phyloP scores from a whole-genome alignment of 371 early-diverging fungal genomes.

The Amoeboradix gromovi region DNA sequence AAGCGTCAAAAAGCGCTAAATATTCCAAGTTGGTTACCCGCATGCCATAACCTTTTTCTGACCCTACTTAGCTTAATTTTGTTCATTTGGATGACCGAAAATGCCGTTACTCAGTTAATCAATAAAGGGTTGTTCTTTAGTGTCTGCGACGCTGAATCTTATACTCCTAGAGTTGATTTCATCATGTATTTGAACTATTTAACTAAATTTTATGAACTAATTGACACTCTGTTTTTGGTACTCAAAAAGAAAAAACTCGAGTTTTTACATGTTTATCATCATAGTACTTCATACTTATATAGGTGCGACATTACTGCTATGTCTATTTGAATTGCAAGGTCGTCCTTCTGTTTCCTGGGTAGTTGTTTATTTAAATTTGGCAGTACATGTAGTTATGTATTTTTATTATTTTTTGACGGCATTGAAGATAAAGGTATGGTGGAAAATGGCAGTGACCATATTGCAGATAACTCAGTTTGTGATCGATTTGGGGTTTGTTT shows the following conservation, averaged over 20 bases:
- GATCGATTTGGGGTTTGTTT: not conserved
- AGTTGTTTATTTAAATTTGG: not conserved
- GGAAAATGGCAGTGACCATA: not conserved
- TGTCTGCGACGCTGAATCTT: not conserved
- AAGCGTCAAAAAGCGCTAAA: not conserved
- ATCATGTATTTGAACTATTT: slow-evolving; percentile 26
- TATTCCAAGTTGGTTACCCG: not conserved
- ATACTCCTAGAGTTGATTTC: not conserved
- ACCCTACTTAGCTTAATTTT: not conserved
- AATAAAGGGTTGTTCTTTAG: not conserved
- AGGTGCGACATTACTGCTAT: slow-evolving; percentile 1
- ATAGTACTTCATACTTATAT: not conserved
- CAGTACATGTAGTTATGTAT: slow-evolving; percentile 1
- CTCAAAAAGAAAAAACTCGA: slow-evolving; percentile 32
- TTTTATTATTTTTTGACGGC: not conserved
- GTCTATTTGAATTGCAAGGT: not conserved
- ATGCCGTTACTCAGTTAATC: not conserved
- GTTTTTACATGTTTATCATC: slow-evolving; percentile 1
- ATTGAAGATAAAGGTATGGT: not conserved
- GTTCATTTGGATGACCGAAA: not conserved
- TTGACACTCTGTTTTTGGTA: slow-evolving; percentile 38
- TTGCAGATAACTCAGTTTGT: slow-evolving; percentile 1
- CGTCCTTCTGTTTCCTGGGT: not conserved
- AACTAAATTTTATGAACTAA: slow-evolving; percentile 52
- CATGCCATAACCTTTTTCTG: not conserved